Evolutionary conservation across 257 asterid species (phyloP).

Genomic region (Nicotiana obtusifolia): DNA sequence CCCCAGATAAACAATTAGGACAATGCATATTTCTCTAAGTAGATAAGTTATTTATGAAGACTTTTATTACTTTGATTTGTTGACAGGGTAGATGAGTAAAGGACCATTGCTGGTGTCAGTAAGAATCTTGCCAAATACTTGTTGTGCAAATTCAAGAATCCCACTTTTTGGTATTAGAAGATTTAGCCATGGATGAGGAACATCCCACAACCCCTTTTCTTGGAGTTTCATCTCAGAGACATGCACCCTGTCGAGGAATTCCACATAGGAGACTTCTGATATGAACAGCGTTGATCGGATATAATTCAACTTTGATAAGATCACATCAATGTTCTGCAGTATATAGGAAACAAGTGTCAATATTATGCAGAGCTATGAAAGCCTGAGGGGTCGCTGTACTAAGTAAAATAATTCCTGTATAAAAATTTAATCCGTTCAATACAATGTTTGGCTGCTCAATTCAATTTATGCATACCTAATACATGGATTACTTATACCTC

Average conservation of each 20-base stretch:
- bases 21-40: background rate
- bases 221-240: slow-evolving; percentile 54
- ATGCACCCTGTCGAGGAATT: slow-evolving; percentile 76
- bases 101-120: slow-evolving; percentile 81
- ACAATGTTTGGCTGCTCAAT: too few relatives aligned
- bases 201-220: slow-evolving; percentile 74
- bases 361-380: background rate
- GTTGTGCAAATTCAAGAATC: slow-evolving; percentile 50
- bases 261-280: slow-evolving; percentile 62
- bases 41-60: background rate
- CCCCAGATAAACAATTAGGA: background rate
- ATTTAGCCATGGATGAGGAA: slow-evolving; percentile 93
- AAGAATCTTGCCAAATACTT: slow-evolving; percentile 62
- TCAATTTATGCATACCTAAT: too few relatives aligned
- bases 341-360: slow-evolving; percentile 5
- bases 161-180: slow-evolving; percentile 66
- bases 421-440: too few relatives aligned
- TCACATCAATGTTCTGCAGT: slow-evolving; percentile 47
- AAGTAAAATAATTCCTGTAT: too few relatives aligned
- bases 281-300: slow-evolving; percentile 56
- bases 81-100: slow-evolving; percentile 73
- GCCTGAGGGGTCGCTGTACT: too few relatives aligned
- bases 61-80: slow-evolving; percentile 59
- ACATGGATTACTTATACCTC: too few relatives aligned
- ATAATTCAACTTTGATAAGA: slow-evolving; percentile 50